These are phyloP conservation scores for Solidago caesia DNA, from an alignment of 129 eudicot genomes.

Conservation along the genomic window DNA sequence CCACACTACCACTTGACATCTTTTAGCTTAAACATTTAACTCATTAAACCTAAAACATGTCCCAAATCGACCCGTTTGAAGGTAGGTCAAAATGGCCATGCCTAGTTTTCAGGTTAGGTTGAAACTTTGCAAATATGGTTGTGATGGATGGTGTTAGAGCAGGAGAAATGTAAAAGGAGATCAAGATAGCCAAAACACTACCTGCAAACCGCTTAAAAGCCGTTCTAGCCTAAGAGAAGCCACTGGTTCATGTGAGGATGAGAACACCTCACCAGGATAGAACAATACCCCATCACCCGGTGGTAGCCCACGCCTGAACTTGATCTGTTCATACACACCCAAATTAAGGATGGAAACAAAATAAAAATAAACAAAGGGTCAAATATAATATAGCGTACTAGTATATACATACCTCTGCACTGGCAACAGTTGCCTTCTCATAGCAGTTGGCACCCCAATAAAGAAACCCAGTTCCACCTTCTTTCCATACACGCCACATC, in stretches of 20 bases:
- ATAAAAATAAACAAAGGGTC: neutral
- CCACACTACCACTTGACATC: no score
- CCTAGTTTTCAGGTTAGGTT: neutral
- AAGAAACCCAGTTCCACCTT: conserved; percentile 96
- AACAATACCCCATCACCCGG: conserved; percentile 97
- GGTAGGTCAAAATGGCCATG: neutral
- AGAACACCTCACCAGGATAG: conserved; percentile 96
- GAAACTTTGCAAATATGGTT: neutral
- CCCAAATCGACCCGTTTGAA: neutral
- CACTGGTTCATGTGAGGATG: conserved; percentile 84
- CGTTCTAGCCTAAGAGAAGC: conserved; percentile 95
- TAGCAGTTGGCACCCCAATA: conserved; percentile 99
- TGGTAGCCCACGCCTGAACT: conserved; percentile 96
- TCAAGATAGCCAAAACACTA: conserved; percentile 15
- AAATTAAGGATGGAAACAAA: neutral
- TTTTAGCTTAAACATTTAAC: no score
- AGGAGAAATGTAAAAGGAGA: neutral
- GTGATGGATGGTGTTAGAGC: neutral
- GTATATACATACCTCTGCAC: conserved; percentile 72
- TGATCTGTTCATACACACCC: conserved; percentile 50
- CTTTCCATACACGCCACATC: conserved; percentile 99
- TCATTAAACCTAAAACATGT: no score
- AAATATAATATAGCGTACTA: neutral
- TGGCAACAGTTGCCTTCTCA: conserved; percentile 85
- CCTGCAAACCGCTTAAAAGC: conserved; percentile 96